Base-by-base conservation (phyloP, 108 stramenopile species). In the Pseudonitzschia delicatissima region DNA sequence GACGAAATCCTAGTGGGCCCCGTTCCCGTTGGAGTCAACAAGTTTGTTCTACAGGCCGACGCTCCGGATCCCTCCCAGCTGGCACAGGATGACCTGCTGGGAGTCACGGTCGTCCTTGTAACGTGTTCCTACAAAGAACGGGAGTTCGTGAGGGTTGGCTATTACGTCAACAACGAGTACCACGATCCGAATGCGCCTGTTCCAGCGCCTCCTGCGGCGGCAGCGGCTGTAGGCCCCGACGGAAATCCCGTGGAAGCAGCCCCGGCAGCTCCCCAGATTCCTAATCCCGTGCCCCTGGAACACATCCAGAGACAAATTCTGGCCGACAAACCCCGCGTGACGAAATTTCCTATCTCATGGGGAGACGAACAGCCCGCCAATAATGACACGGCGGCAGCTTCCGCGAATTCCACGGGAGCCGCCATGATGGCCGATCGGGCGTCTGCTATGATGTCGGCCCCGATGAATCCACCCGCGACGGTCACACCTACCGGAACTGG, bases 141-240 rank as follows among this genome's bases (percentile, higher is more conserved):
- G 39, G 97, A 98, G 68, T 99, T 99, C 70, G 88, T 98, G 7
- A 84, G 97, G 21, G 91, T 99, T 7, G 99, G 99, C 15, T 99
- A 99, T 82, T 99, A 99, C 82, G 99, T 99, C 58, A 97, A 98
- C 74, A 99, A 99, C 82, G 99, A 98, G 85, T 96, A 75, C 64
- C 61, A 86, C 85, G 62, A 78, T 48, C 76, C 76, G 61, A 62
- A 70, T 66, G 69, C 64, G 12, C 63, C 64, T 31, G 61, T 57
- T 28, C 64, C 69, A 2, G 0, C 67, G 0, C 40, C 64, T 0
- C 11, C 37, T 28, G 6, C 71, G 17, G 52, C 31, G 0, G 28
- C 57, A 35, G 36, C 42, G 0, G 32, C 33, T 37, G 27, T n/a
- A 35, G 26, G 37, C 13, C 6, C 44, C 15, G 5, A 47, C 0